Percentiles rank a stretch among this genome's conserved stretches.
Conservation (phyloP, 495 filamentous ascomycete genomes). For the Hypoxylon rickii region DNA sequence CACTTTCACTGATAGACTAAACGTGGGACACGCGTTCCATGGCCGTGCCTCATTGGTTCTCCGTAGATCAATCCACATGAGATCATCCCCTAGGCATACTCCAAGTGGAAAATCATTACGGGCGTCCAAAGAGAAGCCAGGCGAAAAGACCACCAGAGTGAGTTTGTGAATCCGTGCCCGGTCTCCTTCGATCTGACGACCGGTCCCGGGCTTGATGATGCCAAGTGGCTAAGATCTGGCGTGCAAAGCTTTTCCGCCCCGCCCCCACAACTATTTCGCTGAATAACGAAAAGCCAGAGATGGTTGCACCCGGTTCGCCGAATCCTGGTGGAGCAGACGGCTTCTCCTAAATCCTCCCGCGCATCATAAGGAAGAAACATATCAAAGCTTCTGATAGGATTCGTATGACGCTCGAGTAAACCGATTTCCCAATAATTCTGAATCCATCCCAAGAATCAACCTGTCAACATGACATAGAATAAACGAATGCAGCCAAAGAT, state of each 20-base stretch:
- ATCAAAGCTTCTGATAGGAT: conserved; percentile 1
- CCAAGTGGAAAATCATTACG: no score
- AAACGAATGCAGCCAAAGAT: not conserved
- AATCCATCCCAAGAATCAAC: conserved; percentile 9
- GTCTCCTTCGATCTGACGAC: no score
- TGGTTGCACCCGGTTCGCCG: conserved; percentile 10
- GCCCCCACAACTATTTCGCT: not conserved
- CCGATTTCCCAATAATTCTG: conserved; percentile 3
- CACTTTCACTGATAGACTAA: no score
- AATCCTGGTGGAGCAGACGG: conserved; percentile 16
- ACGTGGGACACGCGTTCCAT: not conserved
- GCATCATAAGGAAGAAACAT: conserved; percentile 14
- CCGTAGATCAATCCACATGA: not conserved
- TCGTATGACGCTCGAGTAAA: not conserved
- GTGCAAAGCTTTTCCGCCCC: not conserved
- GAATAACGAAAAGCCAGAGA: not conserved
- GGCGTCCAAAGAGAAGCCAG: not conserved
- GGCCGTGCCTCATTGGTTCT: conserved; percentile 3
- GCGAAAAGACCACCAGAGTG: no score
- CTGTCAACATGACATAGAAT: conserved; percentile 9
- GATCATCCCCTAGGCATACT: not conserved
- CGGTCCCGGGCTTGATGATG: conserved; percentile 1
- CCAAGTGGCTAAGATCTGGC: conserved; percentile 7
- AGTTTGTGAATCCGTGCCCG: no score
- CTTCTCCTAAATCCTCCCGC: conserved; percentile 22